Percentiles rank a stretch among this genome's conserved stretches.
phyloP scores from a whole-genome alignment of 306 rosid species.

The Argentina anserina region DNA sequence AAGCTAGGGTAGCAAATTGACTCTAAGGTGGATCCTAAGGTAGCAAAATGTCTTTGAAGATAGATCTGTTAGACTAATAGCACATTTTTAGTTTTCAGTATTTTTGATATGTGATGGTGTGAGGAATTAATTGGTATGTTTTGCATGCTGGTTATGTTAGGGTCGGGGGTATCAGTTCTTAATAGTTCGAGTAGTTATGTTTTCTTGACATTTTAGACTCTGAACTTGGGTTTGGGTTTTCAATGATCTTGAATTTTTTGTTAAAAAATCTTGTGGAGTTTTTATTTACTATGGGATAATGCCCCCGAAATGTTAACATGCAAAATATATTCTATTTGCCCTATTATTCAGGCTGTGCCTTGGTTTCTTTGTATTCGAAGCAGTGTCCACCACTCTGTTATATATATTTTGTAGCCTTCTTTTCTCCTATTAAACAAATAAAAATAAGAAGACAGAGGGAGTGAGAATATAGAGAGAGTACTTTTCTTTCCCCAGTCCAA shows the following conservation, averaged over 20 bases:
- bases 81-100: background rate
- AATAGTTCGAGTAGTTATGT: background rate
- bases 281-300: background rate
- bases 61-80: background rate
- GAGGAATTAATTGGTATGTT: background rate
- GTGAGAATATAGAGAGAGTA: background rate
- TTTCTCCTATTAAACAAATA: background rate
- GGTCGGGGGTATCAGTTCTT: background rate
- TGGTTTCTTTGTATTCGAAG: background rate
- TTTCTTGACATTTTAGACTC: background rate
- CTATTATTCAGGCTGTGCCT: background rate
- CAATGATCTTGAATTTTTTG: background rate
- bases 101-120: background rate
- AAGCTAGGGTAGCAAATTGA: too few species aligned
- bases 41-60: too few species aligned
- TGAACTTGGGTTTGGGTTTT: background rate
- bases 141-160: background rate
- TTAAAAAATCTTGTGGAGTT: background rate
- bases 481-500: background rate
- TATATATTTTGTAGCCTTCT: background rate
- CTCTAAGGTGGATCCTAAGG: too few species aligned
- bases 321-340: background rate
- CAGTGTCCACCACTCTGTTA: background rate
- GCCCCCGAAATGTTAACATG: background rate
- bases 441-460: background rate